Base-by-base conservation (phyloP, 2,329 filamentous ascomycete genomes). In the Leptographium wingfieldii region DNA sequence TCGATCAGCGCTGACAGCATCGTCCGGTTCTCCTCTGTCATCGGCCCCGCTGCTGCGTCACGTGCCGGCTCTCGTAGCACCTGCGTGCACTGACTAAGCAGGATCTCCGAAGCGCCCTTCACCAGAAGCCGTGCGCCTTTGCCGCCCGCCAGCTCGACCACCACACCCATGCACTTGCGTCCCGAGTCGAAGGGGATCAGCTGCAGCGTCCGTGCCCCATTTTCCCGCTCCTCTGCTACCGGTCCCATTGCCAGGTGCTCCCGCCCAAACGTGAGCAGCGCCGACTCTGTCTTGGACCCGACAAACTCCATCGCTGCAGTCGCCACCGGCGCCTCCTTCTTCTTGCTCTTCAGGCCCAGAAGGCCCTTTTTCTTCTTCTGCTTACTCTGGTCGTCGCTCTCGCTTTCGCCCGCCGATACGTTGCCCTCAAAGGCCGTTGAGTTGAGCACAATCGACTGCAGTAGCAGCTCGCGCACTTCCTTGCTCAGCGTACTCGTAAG, bases 341-440 rank as follows among this genome's bases (percentile, higher is more conserved):
- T 22, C 22, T 29, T 29, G 40, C 19, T 12, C 16, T 12, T 16
- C 27, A 25, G n/a, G 25, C 16, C 7, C 54, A 46, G 43, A 14
- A 16, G 6, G 11, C 16, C 7, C 54, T 56, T 56, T 12, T 38
- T 14, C 22, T 22, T 22, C 22, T 22, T 22, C 22, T 22, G 22
- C 22, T 22, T 22, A 22, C 22, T 22, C 22, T 22, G 22, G 22
- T 22, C 22, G 11, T 40, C 25, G 11, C 35, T 11, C 11, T 22
- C 27, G 14, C n/a, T 3, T n/a, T 55, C 11, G 11, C 10, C 22
- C 10, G 54, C 22, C 27, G 35, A 22, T 5, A 83, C 80, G 25
- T 88, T 84, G 53, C 86, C 85, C 69, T 90, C 86, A 62, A 90
- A 90, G 0, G 87, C 87, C 0, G 87, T 91, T 0, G 87, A 90